phyloP scores from a whole-genome alignment of 768 basidiomycete genomes.

The Filobasidium floriforme region DNA sequence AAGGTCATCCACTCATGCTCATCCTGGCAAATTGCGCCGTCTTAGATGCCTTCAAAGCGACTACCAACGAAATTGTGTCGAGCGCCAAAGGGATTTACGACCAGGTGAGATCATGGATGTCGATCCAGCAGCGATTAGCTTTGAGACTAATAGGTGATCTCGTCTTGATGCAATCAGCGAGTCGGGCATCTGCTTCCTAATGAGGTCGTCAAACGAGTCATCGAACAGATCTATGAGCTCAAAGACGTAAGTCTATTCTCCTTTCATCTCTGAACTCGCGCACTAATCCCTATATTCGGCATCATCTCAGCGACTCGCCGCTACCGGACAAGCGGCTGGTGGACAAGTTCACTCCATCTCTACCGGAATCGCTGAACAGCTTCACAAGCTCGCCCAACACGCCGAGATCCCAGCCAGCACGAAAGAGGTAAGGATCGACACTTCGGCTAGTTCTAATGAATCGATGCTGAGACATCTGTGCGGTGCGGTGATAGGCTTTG shows the following conservation, averaged over 20 bases:
- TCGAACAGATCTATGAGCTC: slow-evolving; percentile 19
- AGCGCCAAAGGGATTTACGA: slow-evolving; percentile 39
- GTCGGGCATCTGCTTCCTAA: slow-evolving; percentile 21
- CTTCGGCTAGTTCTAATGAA: neutral
- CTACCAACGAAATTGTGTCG: slow-evolving; percentile 36
- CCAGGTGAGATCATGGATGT: slow-evolving; percentile 25
- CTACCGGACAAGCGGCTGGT: slow-evolving; percentile 12
- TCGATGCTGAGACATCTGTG: neutral
- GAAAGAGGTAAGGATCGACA: slow-evolving; percentile 10
- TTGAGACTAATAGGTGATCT: neutral
- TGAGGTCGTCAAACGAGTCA: slow-evolving; percentile 20
- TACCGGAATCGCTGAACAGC: slow-evolving; percentile 16
- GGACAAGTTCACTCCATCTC: slow-evolving; percentile 19
- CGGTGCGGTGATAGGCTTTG: slow-evolving; percentile 9
- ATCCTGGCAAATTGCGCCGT: neutral
- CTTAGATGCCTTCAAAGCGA: slow-evolving; percentile 43
- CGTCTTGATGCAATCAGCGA: neutral
- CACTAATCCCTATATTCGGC: neutral
- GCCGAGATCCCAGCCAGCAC: slow-evolving; percentile 19
- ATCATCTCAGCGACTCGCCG: slow-evolving; percentile 11
- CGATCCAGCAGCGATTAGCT: too few species aligned
- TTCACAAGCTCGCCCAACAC: slow-evolving; percentile 18
- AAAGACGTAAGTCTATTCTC: slow-evolving; percentile 22
- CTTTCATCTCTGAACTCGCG: neutral
- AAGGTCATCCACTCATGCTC: neutral